A percentile compares a stretch with the other conserved stretches of the same genome.
These are phyloP conservation scores for Nothomitra cinnamomea DNA, from an alignment of 2,329 filamentous ascomycete species.

Conservation along the genomic window DNA sequence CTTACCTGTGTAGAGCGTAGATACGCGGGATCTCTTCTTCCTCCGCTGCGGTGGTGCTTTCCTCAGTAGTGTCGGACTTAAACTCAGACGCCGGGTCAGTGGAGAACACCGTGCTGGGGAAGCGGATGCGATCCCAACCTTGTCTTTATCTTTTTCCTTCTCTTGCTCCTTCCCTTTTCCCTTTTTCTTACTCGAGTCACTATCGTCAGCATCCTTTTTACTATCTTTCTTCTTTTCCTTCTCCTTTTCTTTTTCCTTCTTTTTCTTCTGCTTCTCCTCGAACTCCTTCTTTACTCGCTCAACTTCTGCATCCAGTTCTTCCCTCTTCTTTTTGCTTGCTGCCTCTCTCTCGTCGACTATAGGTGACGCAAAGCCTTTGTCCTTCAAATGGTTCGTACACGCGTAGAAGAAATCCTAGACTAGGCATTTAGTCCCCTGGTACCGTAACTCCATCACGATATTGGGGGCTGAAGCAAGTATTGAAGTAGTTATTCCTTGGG, in stretches of 20 bases:
- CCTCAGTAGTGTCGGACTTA: slow-evolving; percentile 30
- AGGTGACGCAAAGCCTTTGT: slow-evolving; percentile 58
- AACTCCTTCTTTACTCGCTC: slow-evolving; percentile 51
- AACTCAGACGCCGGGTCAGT: background rate
- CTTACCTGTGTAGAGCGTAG: slow-evolving; percentile 67
- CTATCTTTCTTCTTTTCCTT: slow-evolving; percentile 29
- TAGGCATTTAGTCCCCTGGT: background rate
- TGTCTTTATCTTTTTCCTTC: slow-evolving; percentile 31
- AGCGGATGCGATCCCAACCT: slow-evolving; percentile 18
- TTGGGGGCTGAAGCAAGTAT: background rate
- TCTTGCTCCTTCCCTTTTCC: slow-evolving; percentile 27
- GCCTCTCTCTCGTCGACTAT: slow-evolving; percentile 29
- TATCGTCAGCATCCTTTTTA: slow-evolving; percentile 27
- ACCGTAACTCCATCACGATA: slow-evolving; percentile 5
- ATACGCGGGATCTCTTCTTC: slow-evolving; percentile 51
- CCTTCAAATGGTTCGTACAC: slow-evolving; percentile 67
- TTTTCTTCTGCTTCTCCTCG: slow-evolving; percentile 59
- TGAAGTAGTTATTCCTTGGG: background rate
- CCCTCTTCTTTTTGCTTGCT: slow-evolving; percentile 32
- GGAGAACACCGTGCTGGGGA: slow-evolving; percentile 15
- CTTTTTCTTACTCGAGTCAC: slow-evolving; percentile 27
- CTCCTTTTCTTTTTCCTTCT: slow-evolving; percentile 43
- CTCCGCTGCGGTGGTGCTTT: slow-evolving; percentile 28
- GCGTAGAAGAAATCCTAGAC: slow-evolving; percentile 74
- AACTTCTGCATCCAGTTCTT: slow-evolving; percentile 47